phyloP scores from a whole-genome alignment of 2,329 filamentous ascomycete species.

The Pseudogymnoascus sp. region DNA sequence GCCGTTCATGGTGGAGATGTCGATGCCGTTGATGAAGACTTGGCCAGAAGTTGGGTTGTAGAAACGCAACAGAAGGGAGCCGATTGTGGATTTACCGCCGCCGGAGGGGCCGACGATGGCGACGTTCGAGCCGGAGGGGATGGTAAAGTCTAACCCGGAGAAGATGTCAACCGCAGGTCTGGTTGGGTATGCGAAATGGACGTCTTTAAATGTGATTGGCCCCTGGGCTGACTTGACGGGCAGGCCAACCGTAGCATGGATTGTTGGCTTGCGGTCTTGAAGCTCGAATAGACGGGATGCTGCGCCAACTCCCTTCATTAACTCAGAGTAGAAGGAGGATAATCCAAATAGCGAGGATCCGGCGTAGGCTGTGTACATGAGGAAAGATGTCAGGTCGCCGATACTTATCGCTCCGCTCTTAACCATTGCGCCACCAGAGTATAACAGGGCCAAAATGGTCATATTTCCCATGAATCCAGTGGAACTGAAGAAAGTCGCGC shows the following conservation, averaged over 20 bases:
- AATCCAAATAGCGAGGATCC: constrained; percentile 86
- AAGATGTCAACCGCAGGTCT: constrained; percentile 89
- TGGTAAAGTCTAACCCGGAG: constrained; percentile 78
- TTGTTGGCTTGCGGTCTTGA: constrained; percentile 79
- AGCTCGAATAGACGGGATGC: constrained; percentile 94
- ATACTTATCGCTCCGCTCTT: constrained; percentile 78
- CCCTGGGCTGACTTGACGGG: constrained; percentile 80
- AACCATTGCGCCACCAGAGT: constrained; percentile 86
- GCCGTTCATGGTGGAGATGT: constrained; percentile 80
- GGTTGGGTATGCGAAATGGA: constrained; percentile 88
- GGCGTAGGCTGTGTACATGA: constrained; percentile 93
- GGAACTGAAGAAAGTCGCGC: constrained; percentile 78
- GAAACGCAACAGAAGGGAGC: constrained; percentile 83
- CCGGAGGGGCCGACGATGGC: constrained; percentile 95
- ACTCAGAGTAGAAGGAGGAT: constrained; percentile 91
- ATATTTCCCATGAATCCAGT: constrained; percentile 93
- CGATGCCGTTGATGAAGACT: constrained; percentile 76
- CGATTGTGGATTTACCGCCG: constrained; percentile 93
- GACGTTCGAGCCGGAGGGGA: constrained; percentile 87
- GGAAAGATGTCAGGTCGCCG: constrained; percentile 88
- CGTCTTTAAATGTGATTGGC: constrained; percentile 77
- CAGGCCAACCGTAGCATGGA: constrained; percentile 75
- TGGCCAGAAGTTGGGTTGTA: constrained; percentile 73
- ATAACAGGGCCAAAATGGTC: constrained; percentile 84
- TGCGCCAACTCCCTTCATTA: constrained; percentile 98